Conservation (phyloP, 1,139 yeast species). For the Suhomyces kunorum region DNA sequence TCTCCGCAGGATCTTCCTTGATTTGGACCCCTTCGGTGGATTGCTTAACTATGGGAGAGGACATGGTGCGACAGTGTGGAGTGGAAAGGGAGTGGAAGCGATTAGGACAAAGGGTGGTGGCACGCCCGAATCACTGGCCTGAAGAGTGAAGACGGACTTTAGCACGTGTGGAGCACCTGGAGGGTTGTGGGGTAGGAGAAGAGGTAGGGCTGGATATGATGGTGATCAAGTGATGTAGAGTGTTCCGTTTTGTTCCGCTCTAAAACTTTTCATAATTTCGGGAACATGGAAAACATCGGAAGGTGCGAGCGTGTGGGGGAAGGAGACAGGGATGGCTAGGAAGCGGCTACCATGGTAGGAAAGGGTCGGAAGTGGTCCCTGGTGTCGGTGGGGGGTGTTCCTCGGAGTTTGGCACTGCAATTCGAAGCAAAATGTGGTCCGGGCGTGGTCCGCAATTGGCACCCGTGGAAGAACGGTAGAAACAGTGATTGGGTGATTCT, state of each 20-base stretch:
- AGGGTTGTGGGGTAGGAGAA: background rate
- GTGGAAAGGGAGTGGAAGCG: no score
- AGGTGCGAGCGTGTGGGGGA: conserved; percentile 5
- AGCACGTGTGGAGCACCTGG: background rate
- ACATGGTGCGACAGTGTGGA: no score
- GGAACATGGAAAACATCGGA: conserved; percentile 8
- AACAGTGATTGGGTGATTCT: background rate
- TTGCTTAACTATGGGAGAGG: background rate
- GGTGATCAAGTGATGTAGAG: background rate
- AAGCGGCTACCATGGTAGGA: background rate
- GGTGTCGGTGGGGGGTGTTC: background rate
- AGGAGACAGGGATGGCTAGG: background rate
- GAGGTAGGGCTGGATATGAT: background rate
- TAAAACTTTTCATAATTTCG: conserved; percentile 8
- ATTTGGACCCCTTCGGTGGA: background rate
- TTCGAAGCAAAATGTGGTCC: no score
- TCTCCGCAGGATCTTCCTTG: background rate
- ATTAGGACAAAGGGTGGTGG: background rate
- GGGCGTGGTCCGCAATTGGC: no score
- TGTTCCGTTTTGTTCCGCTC: conserved; percentile 12
- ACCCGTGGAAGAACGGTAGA: no score
- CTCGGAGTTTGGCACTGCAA: background rate
- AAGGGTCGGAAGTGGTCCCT: background rate
- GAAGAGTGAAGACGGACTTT: background rate
- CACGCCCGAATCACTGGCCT: background rate